Evolutionary conservation across 75 land plant species (phyloP).

Genomic region (Selaginella moellendorffii): DNA sequence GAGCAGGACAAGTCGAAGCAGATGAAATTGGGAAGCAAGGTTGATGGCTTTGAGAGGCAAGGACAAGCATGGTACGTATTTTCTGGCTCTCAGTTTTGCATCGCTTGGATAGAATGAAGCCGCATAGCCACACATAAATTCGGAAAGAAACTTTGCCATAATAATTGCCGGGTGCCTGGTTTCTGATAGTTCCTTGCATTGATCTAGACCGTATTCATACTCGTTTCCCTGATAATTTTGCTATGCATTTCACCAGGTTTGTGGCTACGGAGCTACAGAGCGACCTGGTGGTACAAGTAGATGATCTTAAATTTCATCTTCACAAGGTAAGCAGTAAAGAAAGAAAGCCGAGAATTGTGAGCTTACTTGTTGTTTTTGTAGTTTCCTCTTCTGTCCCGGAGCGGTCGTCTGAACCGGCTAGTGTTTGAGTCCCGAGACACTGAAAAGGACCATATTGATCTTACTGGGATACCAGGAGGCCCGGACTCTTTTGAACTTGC

Average conservation of each 20-base stretch:
- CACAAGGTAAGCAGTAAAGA: not conserved
- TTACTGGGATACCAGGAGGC: slow-evolving; percentile 3
- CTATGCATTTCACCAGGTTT: not conserved
- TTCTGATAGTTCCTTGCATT: too few species aligned
- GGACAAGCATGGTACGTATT: slow-evolving; percentile 54
- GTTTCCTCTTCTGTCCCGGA: slow-evolving; percentile 23
- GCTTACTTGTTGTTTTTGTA: not conserved
- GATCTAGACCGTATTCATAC: too few species aligned
- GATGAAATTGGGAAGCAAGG: slow-evolving; percentile 30
- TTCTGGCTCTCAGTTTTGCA: not conserved
- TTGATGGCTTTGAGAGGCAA: slow-evolving; percentile 49
- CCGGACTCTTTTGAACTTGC: slow-evolving; percentile 7
- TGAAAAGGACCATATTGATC: slow-evolving; percentile 11
- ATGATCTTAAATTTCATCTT: not conserved
- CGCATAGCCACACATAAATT: not conserved
- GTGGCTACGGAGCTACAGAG: slow-evolving; percentile 8
- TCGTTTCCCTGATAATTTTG: not conserved
- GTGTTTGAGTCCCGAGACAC: slow-evolving; percentile 13
- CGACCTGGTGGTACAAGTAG: slow-evolving; percentile 4
- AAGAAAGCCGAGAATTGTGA: not conserved
- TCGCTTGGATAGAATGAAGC: too few species aligned
- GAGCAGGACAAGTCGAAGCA: not conserved
- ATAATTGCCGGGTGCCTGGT: too few species aligned
- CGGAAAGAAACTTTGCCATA: not conserved
- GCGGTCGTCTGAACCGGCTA: slow-evolving; percentile 17